Conservation (phyloP, 768 basidiomycete genomes). For the Sarcodon aspratus region DNA sequence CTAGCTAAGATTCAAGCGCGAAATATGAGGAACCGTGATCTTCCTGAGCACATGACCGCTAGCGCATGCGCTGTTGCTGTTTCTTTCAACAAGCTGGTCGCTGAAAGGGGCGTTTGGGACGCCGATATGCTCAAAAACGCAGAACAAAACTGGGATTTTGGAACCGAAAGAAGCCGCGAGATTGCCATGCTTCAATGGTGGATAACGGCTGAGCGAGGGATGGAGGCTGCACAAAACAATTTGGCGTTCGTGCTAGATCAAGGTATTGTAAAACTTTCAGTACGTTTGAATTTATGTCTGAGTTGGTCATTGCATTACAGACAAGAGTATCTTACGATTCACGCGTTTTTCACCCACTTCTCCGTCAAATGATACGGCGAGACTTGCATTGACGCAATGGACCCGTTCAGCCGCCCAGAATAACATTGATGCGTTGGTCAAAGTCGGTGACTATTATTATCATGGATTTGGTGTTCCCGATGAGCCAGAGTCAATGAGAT, state of each 20-base stretch:
- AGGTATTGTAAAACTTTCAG: slow-evolving; percentile 36
- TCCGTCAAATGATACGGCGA: slow-evolving; percentile 76
- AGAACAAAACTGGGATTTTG: slow-evolving; percentile 61
- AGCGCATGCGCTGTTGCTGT: slow-evolving; percentile 86
- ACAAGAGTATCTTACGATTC: slow-evolving; percentile 56
- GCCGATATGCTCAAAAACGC: slow-evolving; percentile 77
- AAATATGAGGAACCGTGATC: slow-evolving; percentile 31
- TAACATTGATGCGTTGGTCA: slow-evolving; percentile 94
- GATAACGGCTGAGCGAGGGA: slow-evolving; percentile 88
- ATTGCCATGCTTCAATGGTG: slow-evolving; percentile 89
- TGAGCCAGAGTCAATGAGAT: slow-evolving; percentile 49
- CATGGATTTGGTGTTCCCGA: slow-evolving; percentile 74
- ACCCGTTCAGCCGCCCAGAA: slow-evolving; percentile 87
- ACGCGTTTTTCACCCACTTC: slow-evolving; percentile 58
- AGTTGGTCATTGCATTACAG: slow-evolving; percentile 30
- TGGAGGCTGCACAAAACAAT: slow-evolving; percentile 91
- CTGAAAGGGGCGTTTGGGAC: slow-evolving; percentile 84
- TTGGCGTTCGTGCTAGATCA: slow-evolving; percentile 87
- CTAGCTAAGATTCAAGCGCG: slow-evolving; percentile 72
- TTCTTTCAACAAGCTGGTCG: slow-evolving; percentile 86
- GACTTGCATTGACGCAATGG: slow-evolving; percentile 86
- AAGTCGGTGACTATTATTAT: slow-evolving; percentile 97
- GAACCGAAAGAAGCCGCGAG: slow-evolving; percentile 61
- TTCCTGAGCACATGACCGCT: slow-evolving; percentile 37
- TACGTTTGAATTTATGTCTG: slow-evolving; percentile 4